Evolutionary conservation across 345 rosid species (phyloP), one percentile per base, ranked within the genome.

Genomic region (Bruguiera sexangula): DNA sequence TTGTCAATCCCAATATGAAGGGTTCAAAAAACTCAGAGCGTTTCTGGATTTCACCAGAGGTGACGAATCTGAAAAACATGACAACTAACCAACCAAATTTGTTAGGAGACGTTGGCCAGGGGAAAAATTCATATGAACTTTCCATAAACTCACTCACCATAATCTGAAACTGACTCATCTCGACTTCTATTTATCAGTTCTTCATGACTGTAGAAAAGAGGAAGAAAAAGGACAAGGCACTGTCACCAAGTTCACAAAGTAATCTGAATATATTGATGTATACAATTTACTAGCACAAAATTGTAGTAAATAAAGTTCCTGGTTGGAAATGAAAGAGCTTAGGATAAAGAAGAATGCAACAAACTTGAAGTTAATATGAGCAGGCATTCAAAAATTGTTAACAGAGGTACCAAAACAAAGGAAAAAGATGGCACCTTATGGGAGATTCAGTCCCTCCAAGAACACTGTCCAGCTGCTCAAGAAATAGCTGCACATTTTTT

Each of bases 41-140:
- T 56, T 83, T 92, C 68, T 88, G 84, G 75, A 96, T 90, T 75
- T 96, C 98, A 54, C 96, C 98, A 73, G 99, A 82, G 61, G 98
- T 90, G 71, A 96, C 98, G 82, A 96, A 96, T 81, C 99, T 96
- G 86, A 96, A 90, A 83, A 96, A 96, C 99, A 96, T 96, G 68
- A 96, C 99, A 80, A 90, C 99, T 96, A 79, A 76, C 81, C 80
- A 79, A 81, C 82, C 72, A 75, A 77, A 72, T 60, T 52, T 78
- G 80, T 95, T 72, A 95, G 73, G 60, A 75, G 53, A 74, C 21
- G 60, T 1, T 43, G 18, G 37, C 52, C 6, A 19, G 21, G 30
- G 71, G 46, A 46, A 37, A 32, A 69, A 64, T 20, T 52, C 70
- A 72, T 74, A 69, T 24, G 31, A 67, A 21, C n/a, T 75, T 26